Percentiles rank a stretch among this genome's conserved stretches.
phyloP scores from a whole-genome alignment of 176 grass and related monocot genomes.

The Hordeum marinum region DNA sequence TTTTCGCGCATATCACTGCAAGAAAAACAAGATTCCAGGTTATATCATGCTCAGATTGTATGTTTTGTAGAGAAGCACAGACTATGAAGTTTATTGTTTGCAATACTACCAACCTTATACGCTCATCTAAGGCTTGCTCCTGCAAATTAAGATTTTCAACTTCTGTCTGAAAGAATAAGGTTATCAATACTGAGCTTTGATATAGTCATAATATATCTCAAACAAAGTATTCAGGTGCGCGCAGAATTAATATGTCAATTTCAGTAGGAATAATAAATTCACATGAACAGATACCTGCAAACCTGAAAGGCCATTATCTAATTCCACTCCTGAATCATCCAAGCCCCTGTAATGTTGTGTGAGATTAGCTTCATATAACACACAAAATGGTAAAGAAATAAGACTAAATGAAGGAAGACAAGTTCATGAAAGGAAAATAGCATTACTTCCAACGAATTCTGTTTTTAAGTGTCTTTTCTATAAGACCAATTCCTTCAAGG shows the following conservation, averaged over 20 bases:
- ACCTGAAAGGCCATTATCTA: slow-evolving; percentile 67
- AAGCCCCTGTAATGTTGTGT: slow-evolving; percentile 50
- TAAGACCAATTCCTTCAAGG: slow-evolving; percentile 96
- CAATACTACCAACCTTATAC: slow-evolving; percentile 57
- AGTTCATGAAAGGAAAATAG: slow-evolving; percentile 8
- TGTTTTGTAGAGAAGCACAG: not conserved
- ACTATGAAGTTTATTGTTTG: slow-evolving; percentile 14
- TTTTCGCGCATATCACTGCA: slow-evolving; percentile 89
- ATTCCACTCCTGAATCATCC: slow-evolving; percentile 66
- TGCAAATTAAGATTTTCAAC: slow-evolving; percentile 71
- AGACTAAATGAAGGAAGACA: slow-evolving; percentile 3
- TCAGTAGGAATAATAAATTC: slow-evolving; percentile 13
- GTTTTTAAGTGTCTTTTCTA: slow-evolving; percentile 99
- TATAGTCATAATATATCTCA: not conserved
- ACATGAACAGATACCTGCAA: slow-evolving; percentile 63
- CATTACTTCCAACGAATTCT: slow-evolving; percentile 97
- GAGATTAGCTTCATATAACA: slow-evolving; percentile 23
- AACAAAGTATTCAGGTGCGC: not conserved
- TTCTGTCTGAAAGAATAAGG: slow-evolving; percentile 60
- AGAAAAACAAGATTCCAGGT: slow-evolving; percentile 11
- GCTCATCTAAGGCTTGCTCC: slow-evolving; percentile 76
- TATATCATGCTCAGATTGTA: slow-evolving; percentile 13
- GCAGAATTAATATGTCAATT: slow-evolving; percentile 10
- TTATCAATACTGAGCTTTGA: slow-evolving; percentile 9
- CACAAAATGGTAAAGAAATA: slow-evolving; percentile 19